phyloP scores from a whole-genome alignment of 306 rosid genomes.

The Gastrolobium bilobum region DNA sequence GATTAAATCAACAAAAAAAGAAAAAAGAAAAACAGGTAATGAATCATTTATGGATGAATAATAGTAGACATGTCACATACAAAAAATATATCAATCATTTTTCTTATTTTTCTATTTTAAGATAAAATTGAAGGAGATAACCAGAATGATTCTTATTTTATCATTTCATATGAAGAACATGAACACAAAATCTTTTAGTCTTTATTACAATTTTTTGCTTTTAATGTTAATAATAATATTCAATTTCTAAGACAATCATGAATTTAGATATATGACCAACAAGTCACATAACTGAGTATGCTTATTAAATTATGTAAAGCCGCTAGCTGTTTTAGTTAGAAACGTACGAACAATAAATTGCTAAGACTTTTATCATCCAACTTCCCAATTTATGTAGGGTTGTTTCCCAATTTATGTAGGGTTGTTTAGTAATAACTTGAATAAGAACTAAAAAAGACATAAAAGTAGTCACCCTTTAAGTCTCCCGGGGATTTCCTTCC shows the following conservation, averaged over 20 bases:
- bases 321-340: slow-evolving; percentile 1
- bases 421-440: slow-evolving; percentile 39
- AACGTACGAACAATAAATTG: slow-evolving; percentile 30
- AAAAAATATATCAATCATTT: neutral
- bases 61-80: neutral
- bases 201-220: neutral
- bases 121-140: neutral
- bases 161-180: neutral
- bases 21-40: neutral
- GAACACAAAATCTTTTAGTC: neutral
- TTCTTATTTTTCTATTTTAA: neutral
- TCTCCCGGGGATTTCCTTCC: slow-evolving; percentile 24
- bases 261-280: neutral
- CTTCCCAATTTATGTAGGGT: neutral
- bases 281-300: neutral
- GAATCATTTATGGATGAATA: neutral
- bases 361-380: slow-evolving; percentile 10
- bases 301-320: neutral
- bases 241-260: neutral
- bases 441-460: slow-evolving; percentile 32
- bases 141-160: neutral
- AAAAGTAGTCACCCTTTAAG: slow-evolving; percentile 43
- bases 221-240: neutral
- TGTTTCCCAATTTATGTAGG: slow-evolving; percentile 14
- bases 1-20: neutral